Base-by-base conservation (phyloP, 768 basidiomycete species). In the Hericium rajendrae region DNA sequence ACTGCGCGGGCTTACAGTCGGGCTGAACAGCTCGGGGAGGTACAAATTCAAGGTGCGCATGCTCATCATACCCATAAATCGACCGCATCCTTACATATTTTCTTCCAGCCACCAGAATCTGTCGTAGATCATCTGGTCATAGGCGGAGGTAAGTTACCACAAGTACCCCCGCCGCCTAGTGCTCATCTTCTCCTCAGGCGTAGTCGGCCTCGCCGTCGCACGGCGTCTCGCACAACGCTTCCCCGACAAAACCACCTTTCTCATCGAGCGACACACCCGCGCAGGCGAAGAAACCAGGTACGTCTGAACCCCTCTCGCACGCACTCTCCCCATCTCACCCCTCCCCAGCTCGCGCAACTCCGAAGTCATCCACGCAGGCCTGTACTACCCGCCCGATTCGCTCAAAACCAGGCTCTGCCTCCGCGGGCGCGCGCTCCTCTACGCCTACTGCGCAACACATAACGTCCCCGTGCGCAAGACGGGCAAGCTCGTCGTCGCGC, bases 401-500 rank as follows among this genome's bases (percentile, higher is more conserved):
- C 73, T 94, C 59, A 97, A 97, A 71, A 93, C 90, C 11, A 78
- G 74, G 18, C 75, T 97, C 26, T 97, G 94, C 67, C 76, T 95
- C 28, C 84, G 90, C 41, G 95, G 95, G 3, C 80, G 95, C 28
- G 77, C 88, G 54, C 72, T 97, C 61, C 76, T 97, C 60, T 97
- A 97, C 65, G 74, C 84, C 22, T 81, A 82, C 53, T 97, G 93
- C 72, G 61, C 77, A 46, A 57, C 67, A 13, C 70, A 84, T 60
- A 74, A 77, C 50, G 81, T 98, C 39, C 85, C 86, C 0, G 74
- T 82, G 67, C 77, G 76, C 49, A 88, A 86, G 68, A 81, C 83
- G 0, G 92, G 94, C 41, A 99, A 98, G 72, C 85, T 99, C 16
- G 83, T 98, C 1, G 88, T 98, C 41, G 95, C 91, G 0, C 80